Base-by-base conservation (phyloP, 202 grass and related monocot species). In the Tripidium arundinaceum region DNA sequence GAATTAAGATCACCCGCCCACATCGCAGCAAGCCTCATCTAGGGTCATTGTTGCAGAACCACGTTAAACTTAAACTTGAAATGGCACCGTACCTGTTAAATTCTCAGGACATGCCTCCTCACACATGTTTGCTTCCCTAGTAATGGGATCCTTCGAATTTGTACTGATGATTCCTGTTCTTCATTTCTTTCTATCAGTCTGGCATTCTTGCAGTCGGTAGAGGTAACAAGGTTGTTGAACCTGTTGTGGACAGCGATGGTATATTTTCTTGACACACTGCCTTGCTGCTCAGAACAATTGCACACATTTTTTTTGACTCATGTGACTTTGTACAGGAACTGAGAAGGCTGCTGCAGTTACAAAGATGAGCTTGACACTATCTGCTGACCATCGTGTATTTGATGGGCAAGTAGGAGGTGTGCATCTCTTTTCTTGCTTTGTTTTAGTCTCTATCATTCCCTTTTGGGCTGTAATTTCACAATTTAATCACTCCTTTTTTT, bases 341-440 rank as follows among this genome's bases (percentile, higher is more conserved):
- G 92, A 93, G 80, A 95, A 84, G 83, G 82, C 88, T 79, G 80
- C 76, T 47, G 79, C 76, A 78, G 71, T 93, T 78, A 95, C 90
- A 68, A 95, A 95, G 80, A 98, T 98, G 92, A 93, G 82, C 64
- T 77, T 98, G 63, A 95, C 86, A 4, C 79, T 98, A 38, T 98
- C 96, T 68, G 96, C 96, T 62, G 96, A 98, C 49, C 96, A 98
- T 67, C 92, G 92, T 22, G 83, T 98, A 19, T 95, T 93, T 89
- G 92, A 95, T 78, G 96, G 90, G 24, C 90, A 95, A 87, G 78
- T 94, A 74, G 86, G 84, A 88, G 90, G 96, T 94, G 92, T 59
- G 54, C 68, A 69, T 74, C 33, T 70, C 31, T 16, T 57, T 64
- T 57, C 11, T 24, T 3, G 22, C 79, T 68, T 70, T 63, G 15